Base-by-base conservation (phyloP, 257 asterid species). In the Solanum dulcamara region DNA sequence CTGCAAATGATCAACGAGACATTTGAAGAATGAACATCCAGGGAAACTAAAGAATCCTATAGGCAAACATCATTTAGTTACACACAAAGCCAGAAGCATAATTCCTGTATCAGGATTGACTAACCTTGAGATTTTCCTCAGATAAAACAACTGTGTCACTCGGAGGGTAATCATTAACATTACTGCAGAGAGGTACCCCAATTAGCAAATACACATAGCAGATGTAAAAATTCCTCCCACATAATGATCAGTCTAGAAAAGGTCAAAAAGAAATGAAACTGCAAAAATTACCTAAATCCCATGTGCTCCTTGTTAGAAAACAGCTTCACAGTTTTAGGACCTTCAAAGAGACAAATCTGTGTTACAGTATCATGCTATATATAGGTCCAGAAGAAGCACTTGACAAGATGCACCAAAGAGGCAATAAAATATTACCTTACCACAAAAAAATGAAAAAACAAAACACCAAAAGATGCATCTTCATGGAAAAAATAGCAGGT, bases 61-160 rank as follows among this genome's bases (percentile, higher is more conserved):
- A 79, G 28, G 64, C 64, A 48, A 46, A 48, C 42, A 48, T 48
- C 83, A 28, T 30, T 79, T 15, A 79, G 28, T 79, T 46, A 46
- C 38, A 35, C 55, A 30, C 80, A 68, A 10, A 37, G 33, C 68
- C n/a, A 10, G 85, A 83, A 83, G 80, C 64, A 66, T 44, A 26
- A 44, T 80, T 83, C 68, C 48, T 66, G 83, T 79, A 79, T 48
- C 81, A 80, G 80, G 85, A 87, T 68, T 32, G 71, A 84, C 84
- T 84, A 91, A 96, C 99, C 98, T 93, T 91, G 85, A 96, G 96
- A 91, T 96, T 93, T 30, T 95, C 98, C 40, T 79, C 94, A 67
- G 97, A 91, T 81, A 96, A 89, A 89, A 85, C 87, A 80, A 87
- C 90, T 20, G 88, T 72, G 79, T 94, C 98, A 87, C 95, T 94